Base-by-base conservation (phyloP, 441 rosid species). In the Capsella rubella region DNA sequence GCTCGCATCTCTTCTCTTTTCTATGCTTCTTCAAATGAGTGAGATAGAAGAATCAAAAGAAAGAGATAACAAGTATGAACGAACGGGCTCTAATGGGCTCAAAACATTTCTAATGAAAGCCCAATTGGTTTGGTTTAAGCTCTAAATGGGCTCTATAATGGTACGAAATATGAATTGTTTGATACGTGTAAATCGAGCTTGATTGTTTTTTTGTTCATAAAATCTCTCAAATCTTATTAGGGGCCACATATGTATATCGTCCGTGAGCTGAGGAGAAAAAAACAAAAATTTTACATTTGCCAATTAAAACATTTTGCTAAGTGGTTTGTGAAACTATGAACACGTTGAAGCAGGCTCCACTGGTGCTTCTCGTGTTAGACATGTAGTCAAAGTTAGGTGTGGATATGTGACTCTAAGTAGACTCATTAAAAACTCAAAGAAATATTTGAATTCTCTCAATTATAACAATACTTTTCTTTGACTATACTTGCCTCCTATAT, bases 1-100 rank as follows among this genome's bases (percentile, higher is more conserved):
- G 77, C 77, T 66, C 77, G 73, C 81, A 78, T 34, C 37, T 34
- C 37, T 78, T 21, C 69, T 62, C 67, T 31, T 28, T 28, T 46
- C 34, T 11, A n/a, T n/a, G n/a, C n/a, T 42, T 4, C 46, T 42
- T 42, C 49, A 43, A 34, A 10, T 35, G 39, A 35, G 39, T 7
- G 39, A 35, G 37, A 34, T 6, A 35, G 39, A 34, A 35, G 8
- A 35, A 8, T 9, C 39, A 35, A 6, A 35, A 35, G 39, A 35
- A 35, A 2, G 39, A 35, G 39, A 35, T 35, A 34, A 34, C 37
- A 6, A 34, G 37, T 21, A 34, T 34, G 37, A 6, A 34, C 37
- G 37, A 34, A 6, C 8, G 37, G 8, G 37, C 37, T 34, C 2
- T 34, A 34, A 34, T 34, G 37, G 37, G 37, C 37, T 34, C 37